A percentile compares a stretch with the other conserved stretches of the same genome.
These are phyloP conservation scores for Cadophora gregata DNA, from an alignment of 2,329 filamentous ascomycete species.

Conservation along the genomic window DNA sequence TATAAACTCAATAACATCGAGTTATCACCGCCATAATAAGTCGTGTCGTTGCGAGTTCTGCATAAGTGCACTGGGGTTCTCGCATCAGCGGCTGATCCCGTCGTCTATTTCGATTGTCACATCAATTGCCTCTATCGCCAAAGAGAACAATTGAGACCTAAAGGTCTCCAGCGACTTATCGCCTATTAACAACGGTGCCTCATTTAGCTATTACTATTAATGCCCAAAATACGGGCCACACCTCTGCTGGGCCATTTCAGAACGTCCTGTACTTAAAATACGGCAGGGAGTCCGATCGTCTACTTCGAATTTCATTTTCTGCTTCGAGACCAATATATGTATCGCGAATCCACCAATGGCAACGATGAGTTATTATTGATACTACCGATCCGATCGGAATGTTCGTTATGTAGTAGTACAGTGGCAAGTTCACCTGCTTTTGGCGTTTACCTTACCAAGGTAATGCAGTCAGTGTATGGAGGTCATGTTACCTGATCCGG, in stretches of 20 bases:
- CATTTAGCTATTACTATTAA: neutral
- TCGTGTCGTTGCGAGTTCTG: neutral
- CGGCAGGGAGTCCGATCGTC: too few species aligned
- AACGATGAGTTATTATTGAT: neutral
- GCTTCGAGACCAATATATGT: neutral
- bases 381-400: too few species aligned
- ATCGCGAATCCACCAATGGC: neutral
- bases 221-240: neutral
- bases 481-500: too few species aligned
- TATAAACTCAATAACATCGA: neutral
- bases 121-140: too few species aligned
- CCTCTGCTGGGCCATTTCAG: neutral
- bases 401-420: too few species aligned
- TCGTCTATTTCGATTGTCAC: too few species aligned
- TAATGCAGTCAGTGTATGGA: too few species aligned
- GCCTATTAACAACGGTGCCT: neutral
- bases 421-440: too few species aligned
- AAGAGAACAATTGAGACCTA: neutral
- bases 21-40: neutral
- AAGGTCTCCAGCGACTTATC: neutral
- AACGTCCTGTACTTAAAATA: neutral
- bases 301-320: too few species aligned
- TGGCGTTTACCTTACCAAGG: too few species aligned
- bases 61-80: neutral
- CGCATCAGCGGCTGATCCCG: neutral